Base-by-base conservation (phyloP, 148 eudicot genomes). In the Polygonum maritimum region DNA sequence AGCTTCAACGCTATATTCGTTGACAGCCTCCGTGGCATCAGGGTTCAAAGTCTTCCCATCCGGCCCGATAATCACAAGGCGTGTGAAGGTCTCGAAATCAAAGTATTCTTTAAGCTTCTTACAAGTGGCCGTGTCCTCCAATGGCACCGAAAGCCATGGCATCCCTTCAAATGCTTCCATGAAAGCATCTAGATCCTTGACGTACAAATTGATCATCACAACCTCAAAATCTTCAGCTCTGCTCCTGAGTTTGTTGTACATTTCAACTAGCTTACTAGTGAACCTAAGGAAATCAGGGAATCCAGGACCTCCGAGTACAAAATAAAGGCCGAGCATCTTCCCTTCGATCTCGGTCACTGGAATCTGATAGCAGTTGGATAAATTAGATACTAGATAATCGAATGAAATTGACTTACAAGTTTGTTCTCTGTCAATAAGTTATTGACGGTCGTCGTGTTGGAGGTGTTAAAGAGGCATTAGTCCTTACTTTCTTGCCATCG, bases 241-340 rank as follows among this genome's bases (percentile, higher is more conserved):
- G 16, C 75, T 80, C 33, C 75, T 84, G 19, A 82, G 81, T 52
- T 36, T 48, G 35, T 75, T 73, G 65, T 79, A 79, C 75, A 75
- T 48, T 4, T 75, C 65, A n/a, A 55, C 35, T 36, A 84, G 83
- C 73, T 84, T 81, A 13, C 69, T 40, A 26, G 84, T 82, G 73
- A 81, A 82, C 8, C n/a, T 22, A n/a, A 5, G 22, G 9, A 21
- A 69, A 10, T 81, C 84, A 81, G 26, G 84, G 84, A 45, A 14
- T 57, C 58, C 80, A 78, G 41, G 84, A 31, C 41, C 39, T 12
- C 70, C 78, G 74, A 78, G 80, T 48, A 49, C 79, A 71, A 84
- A 84, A 75, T 82, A 84, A 45, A 84, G 81, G 81, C 87, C 87
- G 18, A 84, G 84, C 60, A 52, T 79, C 72, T 82, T 79, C 48